Base-by-base conservation (phyloP, 148 eudicot species). In the Fallopia convolvulus region DNA sequence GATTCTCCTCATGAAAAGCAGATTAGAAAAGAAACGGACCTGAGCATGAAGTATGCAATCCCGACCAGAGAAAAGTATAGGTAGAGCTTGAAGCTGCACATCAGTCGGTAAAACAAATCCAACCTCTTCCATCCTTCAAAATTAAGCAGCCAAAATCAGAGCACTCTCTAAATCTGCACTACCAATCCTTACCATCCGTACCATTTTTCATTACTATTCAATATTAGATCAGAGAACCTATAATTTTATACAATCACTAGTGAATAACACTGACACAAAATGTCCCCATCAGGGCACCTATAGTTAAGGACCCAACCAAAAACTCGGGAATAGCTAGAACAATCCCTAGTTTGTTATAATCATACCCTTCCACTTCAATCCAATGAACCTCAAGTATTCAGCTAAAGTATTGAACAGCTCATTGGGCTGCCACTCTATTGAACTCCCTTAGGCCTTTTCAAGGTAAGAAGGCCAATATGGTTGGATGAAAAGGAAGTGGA, bases 41-140 rank as follows among this genome's bases (percentile, higher is more conserved):
- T 91, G 99, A 76, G 99, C 94, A 79, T 95, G 99, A 80, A 95
- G 86, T 55, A 95, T 76, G 74, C 97, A 93, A 79, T 95, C 99
- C 70, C 80, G 82, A 17, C 99, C 97, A 52, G 94, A 86, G 75
- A 95, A 86, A 39, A 95, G 86, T 61, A 91, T 78, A 9, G 97
- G 97, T 82, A 95, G 88, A 77, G 97, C 94, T 84, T 90, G 89
- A 60, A 65, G 79, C 85, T 93, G 99, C 65, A 95, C 94, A 41
- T 84, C 89, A n/a, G 99, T 95, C 20, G 99, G 93, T 47, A 78
- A 74, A 36, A 83, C 56, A 82, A 88, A 95, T 78, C 99, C 99
- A 77, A 88, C 77, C 79, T 92, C 97, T 83, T 91, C 99, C 86
- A 84, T 80, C 89, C 97, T 95, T 82, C 77, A 68, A 68, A 68